Conservation (phyloP, 139 green algal species). For the Chlorella sp. region DNA sequence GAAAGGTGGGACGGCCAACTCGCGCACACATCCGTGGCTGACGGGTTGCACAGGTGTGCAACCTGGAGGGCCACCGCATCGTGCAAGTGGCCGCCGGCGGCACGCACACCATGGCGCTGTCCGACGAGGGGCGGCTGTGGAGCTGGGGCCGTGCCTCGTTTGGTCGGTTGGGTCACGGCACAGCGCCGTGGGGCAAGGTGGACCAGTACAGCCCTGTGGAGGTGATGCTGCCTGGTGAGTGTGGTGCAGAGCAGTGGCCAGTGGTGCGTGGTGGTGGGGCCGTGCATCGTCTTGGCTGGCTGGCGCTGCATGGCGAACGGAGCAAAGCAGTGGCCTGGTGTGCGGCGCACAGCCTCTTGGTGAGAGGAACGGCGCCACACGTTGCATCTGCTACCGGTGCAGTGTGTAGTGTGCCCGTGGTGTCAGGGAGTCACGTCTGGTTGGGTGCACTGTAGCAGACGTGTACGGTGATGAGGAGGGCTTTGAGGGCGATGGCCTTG, state of each 20-base stretch:
- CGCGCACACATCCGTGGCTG: background rate
- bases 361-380: too few species aligned
- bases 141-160: constrained; percentile 72
- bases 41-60: background rate
- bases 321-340: too few species aligned
- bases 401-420: background rate
- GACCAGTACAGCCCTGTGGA: constrained; percentile 59
- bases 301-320: too few species aligned
- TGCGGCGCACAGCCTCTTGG: too few species aligned
- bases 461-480: too few species aligned
- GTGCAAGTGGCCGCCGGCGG: constrained; percentile 47
- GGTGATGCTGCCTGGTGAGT: constrained; percentile 35
- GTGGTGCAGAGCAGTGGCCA: too few species aligned
- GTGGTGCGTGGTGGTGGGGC: too few species aligned
- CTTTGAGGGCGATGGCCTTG: too few species aligned
- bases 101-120: constrained; percentile 67
- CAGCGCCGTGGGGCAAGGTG: background rate
- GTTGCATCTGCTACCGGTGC: background rate
- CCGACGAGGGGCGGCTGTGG: constrained; percentile 61
- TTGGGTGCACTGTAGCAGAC: too few species aligned
- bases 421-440: too few species aligned
- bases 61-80: background rate
- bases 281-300: too few species aligned
- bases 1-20: too few species aligned
- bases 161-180: constrained; percentile 43